Percentiles rank a stretch among this genome's conserved stretches.
These are phyloP conservation scores for Ettlia oleoabundans DNA, from an alignment of 139 green algal species.

Conservation along the genomic window DNA sequence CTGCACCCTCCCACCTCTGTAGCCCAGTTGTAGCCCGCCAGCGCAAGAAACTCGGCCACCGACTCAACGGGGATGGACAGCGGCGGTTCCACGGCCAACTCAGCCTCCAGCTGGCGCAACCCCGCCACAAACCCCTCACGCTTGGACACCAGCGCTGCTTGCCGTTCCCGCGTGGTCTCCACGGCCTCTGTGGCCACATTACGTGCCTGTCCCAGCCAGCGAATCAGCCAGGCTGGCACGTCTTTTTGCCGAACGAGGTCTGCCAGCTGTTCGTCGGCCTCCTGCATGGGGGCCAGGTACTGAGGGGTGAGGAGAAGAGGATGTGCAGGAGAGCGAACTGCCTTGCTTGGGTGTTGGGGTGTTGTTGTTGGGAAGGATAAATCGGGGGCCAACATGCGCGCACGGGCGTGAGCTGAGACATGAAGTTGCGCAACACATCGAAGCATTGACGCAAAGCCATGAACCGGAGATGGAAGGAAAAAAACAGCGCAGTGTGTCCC, in stretches of 20 bases:
- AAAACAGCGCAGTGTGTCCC: no score
- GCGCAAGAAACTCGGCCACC: background rate
- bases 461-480: no score
- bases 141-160: background rate
- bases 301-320: no score
- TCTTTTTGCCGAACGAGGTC: background rate
- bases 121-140: background rate
- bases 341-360: no score
- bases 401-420: no score
- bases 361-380: no score
- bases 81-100: background rate
- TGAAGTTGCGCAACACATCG: no score
- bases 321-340: no score
- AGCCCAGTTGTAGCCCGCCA: background rate
- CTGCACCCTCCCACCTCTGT: no score
- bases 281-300: no score
- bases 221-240: background rate
- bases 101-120: background rate
- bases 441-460: no score
- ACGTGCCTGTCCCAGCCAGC: background rate
- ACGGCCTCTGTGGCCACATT: background rate
- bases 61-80: background rate
- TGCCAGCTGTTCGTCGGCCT: background rate
- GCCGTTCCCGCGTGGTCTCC: background rate
- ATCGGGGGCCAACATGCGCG: no score